These are phyloP conservation scores for Eucalyptus microcorys DNA, from an alignment of 345 rosid species.

Conservation along the genomic window DNA sequence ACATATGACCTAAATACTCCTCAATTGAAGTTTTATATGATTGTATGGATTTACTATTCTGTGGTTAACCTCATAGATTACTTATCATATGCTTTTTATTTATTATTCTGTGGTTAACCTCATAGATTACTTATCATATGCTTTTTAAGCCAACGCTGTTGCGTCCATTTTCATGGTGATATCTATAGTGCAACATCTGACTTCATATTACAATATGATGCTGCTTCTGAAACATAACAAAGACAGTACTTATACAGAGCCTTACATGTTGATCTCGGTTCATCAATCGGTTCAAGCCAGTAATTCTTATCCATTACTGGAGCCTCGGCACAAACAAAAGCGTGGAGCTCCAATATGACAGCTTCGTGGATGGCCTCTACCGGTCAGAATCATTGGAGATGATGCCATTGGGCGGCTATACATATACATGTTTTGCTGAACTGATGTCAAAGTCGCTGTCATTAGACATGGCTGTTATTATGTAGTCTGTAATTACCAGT, in stretches of 20 bases:
- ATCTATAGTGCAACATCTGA: not conserved
- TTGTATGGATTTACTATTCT: not conserved
- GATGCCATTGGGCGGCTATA: too few species aligned
- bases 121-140: not conserved
- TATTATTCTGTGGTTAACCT: not conserved
- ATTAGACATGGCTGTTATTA: too few species aligned
- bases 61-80: not conserved
- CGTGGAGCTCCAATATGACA: too few species aligned
- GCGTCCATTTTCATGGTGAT: not conserved
- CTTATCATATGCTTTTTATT: not conserved
- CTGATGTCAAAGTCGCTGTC: too few species aligned
- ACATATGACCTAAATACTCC: not conserved
- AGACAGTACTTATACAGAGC: not conserved
- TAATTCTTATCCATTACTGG: too few species aligned
- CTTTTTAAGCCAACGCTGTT: not conserved
- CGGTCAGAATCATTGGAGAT: too few species aligned
- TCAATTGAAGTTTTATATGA: not conserved
- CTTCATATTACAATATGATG: not conserved
- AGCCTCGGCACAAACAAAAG: too few species aligned
- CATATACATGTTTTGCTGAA: too few species aligned
- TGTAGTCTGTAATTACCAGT: too few species aligned
- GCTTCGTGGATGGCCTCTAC: too few species aligned
- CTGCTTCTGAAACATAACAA: not conserved
- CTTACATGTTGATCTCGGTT: not conserved
- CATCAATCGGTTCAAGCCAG: not conserved